Percentiles rank a stretch among this genome's conserved stretches.
These are phyloP conservation scores for Aegle marmelos DNA, from an alignment of 345 rosid species.

Conservation along the genomic window DNA sequence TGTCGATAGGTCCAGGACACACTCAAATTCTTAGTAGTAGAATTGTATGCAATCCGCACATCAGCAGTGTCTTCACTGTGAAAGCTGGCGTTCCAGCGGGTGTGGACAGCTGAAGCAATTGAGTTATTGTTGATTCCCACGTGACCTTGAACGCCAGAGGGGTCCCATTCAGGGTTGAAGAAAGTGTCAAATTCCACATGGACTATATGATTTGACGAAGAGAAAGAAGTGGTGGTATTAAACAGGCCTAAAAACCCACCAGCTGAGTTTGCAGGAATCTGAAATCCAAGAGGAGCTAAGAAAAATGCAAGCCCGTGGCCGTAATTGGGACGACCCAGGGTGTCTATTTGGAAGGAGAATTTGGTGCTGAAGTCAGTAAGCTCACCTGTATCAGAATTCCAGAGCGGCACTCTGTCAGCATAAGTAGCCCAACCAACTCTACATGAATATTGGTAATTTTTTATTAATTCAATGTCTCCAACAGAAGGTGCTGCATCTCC, in stretches of 20 bases:
- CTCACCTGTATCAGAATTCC: constrained; percentile 18
- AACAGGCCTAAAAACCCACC: constrained; percentile 29
- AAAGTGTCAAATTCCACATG: constrained; percentile 24
- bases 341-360: constrained; percentile 22
- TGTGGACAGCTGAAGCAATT: constrained; percentile 21
- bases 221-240: constrained; percentile 14
- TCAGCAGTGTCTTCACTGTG: constrained; percentile 33
- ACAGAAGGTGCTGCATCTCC: constrained; percentile 23
- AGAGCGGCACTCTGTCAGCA: constrained; percentile 14
- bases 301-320: constrained; percentile 28
- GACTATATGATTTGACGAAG: constrained; percentile 16
- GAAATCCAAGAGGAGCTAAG: constrained; percentile 24
- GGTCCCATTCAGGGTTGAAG: constrained; percentile 29
- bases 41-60: constrained; percentile 32
- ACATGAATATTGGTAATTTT: not conserved
- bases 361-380: constrained; percentile 29
- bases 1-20: constrained; percentile 31
- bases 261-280: constrained; percentile 24
- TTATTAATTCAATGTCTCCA: constrained; percentile 18
- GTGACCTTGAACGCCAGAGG: constrained; percentile 15
- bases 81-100: constrained; percentile 37
- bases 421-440: constrained; percentile 28
- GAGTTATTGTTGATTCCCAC: constrained; percentile 47
- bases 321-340: not conserved
- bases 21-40: constrained; percentile 25